phyloP scores from a whole-genome alignment of 129 eudicot species.

The carrot (Daucus carota) region DH1_v3.0 NC_030386.2:30343501-30344000 shows the following conservation, averaged over 20 bases:
- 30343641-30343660: not conserved
- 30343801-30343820: too few relatives aligned
- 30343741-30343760: not conserved
- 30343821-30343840: too few relatives aligned
- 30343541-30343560: slow-evolving; percentile 42
- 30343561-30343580: slow-evolving; percentile 39
- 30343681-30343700: not conserved
- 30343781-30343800: too few relatives aligned
- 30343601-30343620: slow-evolving; percentile 32
- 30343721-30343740: not conserved
- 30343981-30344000: too few relatives aligned
- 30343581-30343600: slow-evolving; percentile 30
- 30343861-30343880: too few relatives aligned
- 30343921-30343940: too few relatives aligned
- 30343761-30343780: too few relatives aligned
- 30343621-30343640: not conserved
- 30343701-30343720: not conserved
- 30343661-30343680: not conserved
- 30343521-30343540: slow-evolving; percentile 25
- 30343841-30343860: too few relatives aligned
- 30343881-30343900: too few relatives aligned
- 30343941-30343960: too few relatives aligned
- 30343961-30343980: too few relatives aligned
- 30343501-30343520: slow-evolving; percentile 51
- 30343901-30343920: too few relatives aligned